phyloP scores from a whole-genome alignment of 1,139 yeast species.

The Candida albicans region DNA sequence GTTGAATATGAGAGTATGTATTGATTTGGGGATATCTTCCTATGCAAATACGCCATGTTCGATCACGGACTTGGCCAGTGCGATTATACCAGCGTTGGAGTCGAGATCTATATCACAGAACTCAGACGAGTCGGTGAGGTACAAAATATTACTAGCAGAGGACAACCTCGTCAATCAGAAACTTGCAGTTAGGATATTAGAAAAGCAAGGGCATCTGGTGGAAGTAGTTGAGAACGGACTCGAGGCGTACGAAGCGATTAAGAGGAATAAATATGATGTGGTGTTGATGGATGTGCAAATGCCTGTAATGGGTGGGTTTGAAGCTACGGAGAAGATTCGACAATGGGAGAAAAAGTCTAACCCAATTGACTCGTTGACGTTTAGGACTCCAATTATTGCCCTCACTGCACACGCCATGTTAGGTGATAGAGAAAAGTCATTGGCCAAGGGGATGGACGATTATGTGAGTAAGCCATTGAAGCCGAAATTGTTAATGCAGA shows the following conservation, averaged over 20 bases:
- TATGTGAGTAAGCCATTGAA: constrained; percentile 84
- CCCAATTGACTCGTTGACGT: constrained; percentile 64
- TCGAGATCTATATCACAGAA: constrained; percentile 78
- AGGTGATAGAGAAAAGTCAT: constrained; percentile 82
- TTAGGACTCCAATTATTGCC: constrained; percentile 83
- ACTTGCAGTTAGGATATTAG: constrained; percentile 77
- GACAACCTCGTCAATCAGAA: constrained; percentile 87
- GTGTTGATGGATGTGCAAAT: constrained; percentile 92
- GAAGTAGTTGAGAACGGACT: constrained; percentile 84
- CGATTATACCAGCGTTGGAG: constrained; percentile 80
- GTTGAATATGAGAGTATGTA: constrained; percentile 75
- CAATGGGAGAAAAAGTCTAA: constrained; percentile 84
- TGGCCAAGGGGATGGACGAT: constrained; percentile 90
- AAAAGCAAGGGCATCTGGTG: constrained; percentile 79
- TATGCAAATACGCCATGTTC: constrained; percentile 89
- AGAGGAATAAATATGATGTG: constrained; percentile 67
- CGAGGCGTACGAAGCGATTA: constrained; percentile 78
- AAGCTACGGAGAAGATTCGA: constrained; percentile 80
- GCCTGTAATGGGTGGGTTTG: constrained; percentile 96
- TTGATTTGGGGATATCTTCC: constrained; percentile 83
- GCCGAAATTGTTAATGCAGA: constrained; percentile 78
- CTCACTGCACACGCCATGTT: constrained; percentile 91
- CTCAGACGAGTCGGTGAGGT: constrained; percentile 75
- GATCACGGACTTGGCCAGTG: constrained; percentile 76
- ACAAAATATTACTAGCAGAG: constrained; percentile 77